phyloP scores from a whole-genome alignment of 1,139 yeast genomes.

The Saccharomycopsis crataegensis region DNA sequence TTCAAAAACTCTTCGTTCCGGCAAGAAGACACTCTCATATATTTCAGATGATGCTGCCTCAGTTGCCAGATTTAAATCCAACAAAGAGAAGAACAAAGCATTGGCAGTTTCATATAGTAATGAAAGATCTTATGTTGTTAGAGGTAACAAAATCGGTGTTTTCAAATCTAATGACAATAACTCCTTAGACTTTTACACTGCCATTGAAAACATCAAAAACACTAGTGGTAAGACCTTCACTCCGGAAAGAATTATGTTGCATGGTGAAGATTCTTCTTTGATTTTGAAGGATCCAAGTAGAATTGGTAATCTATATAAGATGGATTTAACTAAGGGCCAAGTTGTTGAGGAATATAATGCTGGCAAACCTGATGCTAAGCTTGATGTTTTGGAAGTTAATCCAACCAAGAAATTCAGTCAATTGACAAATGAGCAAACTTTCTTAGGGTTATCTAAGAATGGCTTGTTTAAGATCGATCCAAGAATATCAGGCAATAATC shows the following conservation, averaged over 20 bases:
- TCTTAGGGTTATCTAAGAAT: slow-evolving; percentile 60
- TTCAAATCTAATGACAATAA: slow-evolving; percentile 49
- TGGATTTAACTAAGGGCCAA: slow-evolving; percentile 76
- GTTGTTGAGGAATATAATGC: slow-evolving; percentile 78
- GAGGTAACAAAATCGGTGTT: slow-evolving; percentile 77
- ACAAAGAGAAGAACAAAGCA: slow-evolving; percentile 45
- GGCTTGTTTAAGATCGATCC: slow-evolving; percentile 75
- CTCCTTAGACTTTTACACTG: slow-evolving; percentile 50
- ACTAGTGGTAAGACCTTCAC: slow-evolving; percentile 44
- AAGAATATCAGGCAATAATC: slow-evolving; percentile 46
- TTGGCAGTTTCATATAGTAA: slow-evolving; percentile 65
- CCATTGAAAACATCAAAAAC: slow-evolving; percentile 55
- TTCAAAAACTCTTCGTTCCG: background rate
- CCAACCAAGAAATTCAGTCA: slow-evolving; percentile 70
- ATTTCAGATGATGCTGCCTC: slow-evolving; percentile 27
- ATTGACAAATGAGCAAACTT: slow-evolving; percentile 62
- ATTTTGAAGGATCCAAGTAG: slow-evolving; percentile 50
- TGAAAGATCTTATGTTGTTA: slow-evolving; percentile 68
- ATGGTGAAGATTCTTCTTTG: slow-evolving; percentile 62
- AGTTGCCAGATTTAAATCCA: slow-evolving; percentile 28
- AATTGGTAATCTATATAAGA: slow-evolving; percentile 44
- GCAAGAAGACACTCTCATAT: slow-evolving; percentile 1
- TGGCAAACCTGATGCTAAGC: slow-evolving; percentile 32
- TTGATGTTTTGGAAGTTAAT: slow-evolving; percentile 50
- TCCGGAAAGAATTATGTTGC: slow-evolving; percentile 68